These are phyloP conservation scores for Phytophthora constricta DNA, from an alignment of 352 stramenopile genomes.

Conservation along the genomic window DNA sequence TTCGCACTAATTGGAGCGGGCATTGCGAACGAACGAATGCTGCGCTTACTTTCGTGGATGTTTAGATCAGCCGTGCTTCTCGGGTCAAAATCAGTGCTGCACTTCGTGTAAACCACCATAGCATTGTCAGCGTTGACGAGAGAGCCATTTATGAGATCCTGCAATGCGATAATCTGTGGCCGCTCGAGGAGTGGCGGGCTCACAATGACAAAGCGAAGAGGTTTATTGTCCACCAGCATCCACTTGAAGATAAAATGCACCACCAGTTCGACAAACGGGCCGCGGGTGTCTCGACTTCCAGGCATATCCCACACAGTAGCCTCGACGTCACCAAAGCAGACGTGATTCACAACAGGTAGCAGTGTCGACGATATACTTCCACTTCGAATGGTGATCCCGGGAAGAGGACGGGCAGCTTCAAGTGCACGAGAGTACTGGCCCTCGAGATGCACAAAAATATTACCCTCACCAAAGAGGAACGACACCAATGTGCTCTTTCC, in stretches of 20 bases:
- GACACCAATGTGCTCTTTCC: conserved; percentile 30
- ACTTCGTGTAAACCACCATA: conserved; percentile 38
- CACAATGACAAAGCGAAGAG: conserved; percentile 27
- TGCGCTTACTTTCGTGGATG: conserved; percentile 10
- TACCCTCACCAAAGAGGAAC: conserved; percentile 27
- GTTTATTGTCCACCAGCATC: conserved; percentile 22
- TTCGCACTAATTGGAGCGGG: conserved; percentile 3
- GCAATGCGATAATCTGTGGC: conserved; percentile 6
- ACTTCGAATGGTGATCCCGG: conserved; percentile 17
- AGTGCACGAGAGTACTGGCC: conserved; percentile 14
- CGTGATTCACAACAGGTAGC: conserved; percentile 13
- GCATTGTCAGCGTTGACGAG: conserved; percentile 28
- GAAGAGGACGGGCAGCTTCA: background rate
- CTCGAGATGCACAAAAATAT: conserved; percentile 20
- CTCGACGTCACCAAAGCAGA: background rate
- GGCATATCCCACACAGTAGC: conserved; percentile 38
- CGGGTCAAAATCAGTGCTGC: conserved; percentile 27
- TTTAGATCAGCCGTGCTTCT: conserved; percentile 23
- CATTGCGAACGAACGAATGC: conserved; percentile 25
- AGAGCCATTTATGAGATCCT: conserved; percentile 26
- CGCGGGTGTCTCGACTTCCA: conserved; percentile 28
- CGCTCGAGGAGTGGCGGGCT: conserved; percentile 24
- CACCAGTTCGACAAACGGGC: conserved; percentile 25
- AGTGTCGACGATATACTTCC: conserved; percentile 12
- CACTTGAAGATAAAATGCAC: conserved; percentile 29